phyloP scores from a whole-genome alignment of 164 flowering plant species.

The grape (Vitis vinifera) region ASM3070453v1 NC_081823.1:2627501-2628000 shows the following conservation, averaged over 20 bases:
- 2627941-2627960: not conserved
- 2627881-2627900: conserved; percentile 13
- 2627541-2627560: no score
- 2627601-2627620: not conserved
- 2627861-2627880: conserved; percentile 99
- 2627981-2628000: conserved; percentile 99
- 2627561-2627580: no score
- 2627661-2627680: conserved; percentile 72
- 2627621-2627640: not conserved
- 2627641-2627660: not conserved
- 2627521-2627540: no score
- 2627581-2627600: no score
- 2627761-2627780: conserved; percentile 99
- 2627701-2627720: conserved; percentile 77
- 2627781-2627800: conserved; percentile 95
- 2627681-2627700: conserved; percentile 96
- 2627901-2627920: not conserved
- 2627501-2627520: no score
- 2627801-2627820: conserved; percentile 96
- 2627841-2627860: conserved; percentile 94
- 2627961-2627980: not conserved
- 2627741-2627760: conserved; percentile 93
- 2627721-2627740: conserved; percentile 92
- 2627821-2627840: conserved; percentile 88
- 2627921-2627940: not conserved